Base-by-base conservation (phyloP, 2,329 filamentous ascomycete genomes). In the Trichoderma endophyticum region DNA sequence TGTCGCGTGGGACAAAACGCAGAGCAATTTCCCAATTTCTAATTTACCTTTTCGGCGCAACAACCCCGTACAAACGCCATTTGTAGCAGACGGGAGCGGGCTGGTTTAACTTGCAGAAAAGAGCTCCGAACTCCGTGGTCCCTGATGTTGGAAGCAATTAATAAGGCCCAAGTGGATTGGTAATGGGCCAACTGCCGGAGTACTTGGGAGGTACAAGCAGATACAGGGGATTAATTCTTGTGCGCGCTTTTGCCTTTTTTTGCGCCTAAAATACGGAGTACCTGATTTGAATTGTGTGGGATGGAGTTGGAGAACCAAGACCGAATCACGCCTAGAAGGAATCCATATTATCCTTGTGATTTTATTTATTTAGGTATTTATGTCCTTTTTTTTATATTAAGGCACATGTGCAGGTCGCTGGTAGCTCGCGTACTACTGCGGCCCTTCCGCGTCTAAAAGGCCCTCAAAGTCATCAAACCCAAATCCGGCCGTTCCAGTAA, bases 41-140 rank as follows among this genome's bases (percentile, higher is more conserved):
- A 43, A 51, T 69, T 34, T 61, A 48, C 62, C 36, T 7, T 7
- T 48, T 21, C 32, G 34, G 48, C 56, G 32, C 21, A 39, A 56
- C 36, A 26, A 18, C 32, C 21, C 63, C 48, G 43, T 48, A 21
- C 15, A 32, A 34, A 34, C 43, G 30, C 28, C 43, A 51, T 39
- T 36, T 15, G 21, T 34, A 26, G 21, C 51, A 54, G 6, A 18
- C 48, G 43, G 43, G 48, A 54, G 48, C 48, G 48, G 43, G 48
- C 48, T 24, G 21, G 48, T 5, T 21, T 6, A 54, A 51, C 3
- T 28, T 36, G 26, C 51, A 26, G 4, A 43, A 24, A 32, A 48
- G 54, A 15, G 34, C 54, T 30, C 65, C 65, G 65, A 60, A 69
- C 36, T 69, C 66, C 66, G 56, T 61, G 21, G 65, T 14, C 66